Conservation (phyloP, 768 basidiomycete genomes). For the Suillus sp. region DNA sequence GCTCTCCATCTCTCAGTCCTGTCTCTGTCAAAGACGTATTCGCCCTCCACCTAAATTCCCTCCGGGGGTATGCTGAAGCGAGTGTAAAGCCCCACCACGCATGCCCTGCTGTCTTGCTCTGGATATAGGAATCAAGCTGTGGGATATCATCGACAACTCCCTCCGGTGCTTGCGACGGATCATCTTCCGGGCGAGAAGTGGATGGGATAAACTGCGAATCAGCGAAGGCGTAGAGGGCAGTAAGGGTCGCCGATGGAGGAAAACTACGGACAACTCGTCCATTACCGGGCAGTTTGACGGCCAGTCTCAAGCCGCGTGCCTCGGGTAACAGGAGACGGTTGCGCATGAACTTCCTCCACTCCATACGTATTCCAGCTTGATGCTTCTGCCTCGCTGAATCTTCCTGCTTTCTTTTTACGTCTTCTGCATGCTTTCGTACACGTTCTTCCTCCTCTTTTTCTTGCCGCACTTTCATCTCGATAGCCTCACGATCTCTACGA, state of each 20-base stretch:
- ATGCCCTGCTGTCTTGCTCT: conserved; percentile 29
- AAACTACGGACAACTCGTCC: conserved; percentile 63
- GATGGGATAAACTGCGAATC: conserved; percentile 60
- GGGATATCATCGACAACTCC: conserved; percentile 35
- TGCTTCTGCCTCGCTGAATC: conserved; percentile 40
- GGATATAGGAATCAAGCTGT: conserved; percentile 39
- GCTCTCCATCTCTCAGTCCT: conserved; percentile 57
- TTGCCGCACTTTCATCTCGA: conserved; percentile 55
- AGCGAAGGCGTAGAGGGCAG: conserved; percentile 71
- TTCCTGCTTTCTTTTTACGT: conserved; percentile 38
- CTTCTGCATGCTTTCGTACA: conserved; percentile 33
- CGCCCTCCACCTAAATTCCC: conserved; percentile 55
- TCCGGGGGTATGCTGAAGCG: conserved; percentile 67
- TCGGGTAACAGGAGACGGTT: conserved; percentile 44
- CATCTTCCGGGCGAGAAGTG: conserved; percentile 38
- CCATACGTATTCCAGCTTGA: conserved; percentile 42
- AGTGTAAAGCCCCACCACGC: conserved; percentile 79
- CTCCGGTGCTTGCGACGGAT: conserved; percentile 46
- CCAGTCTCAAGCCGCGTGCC: conserved; percentile 42
- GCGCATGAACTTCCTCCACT: conserved; percentile 65
- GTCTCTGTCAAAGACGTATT: conserved; percentile 44
- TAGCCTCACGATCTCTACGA: conserved; percentile 66
- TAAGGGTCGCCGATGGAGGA: conserved; percentile 48
- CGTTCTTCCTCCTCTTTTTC: conserved; percentile 40
- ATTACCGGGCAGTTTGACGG: conserved; percentile 59